phyloP scores from a whole-genome alignment of 208 protist species.

The Jaenimonas drosophilae region DNA sequence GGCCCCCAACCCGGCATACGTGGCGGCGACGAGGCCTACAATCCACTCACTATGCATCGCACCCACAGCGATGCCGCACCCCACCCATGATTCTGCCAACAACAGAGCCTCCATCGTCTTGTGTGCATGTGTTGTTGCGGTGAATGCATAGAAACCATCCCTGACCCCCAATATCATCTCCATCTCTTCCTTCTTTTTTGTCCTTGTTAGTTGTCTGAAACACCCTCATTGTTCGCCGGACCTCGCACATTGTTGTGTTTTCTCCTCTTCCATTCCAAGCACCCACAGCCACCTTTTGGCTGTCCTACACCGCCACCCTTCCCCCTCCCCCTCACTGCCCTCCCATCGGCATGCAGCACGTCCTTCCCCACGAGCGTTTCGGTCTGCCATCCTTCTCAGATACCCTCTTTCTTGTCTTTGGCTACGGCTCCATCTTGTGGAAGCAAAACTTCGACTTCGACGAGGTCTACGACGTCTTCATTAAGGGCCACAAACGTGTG shows the following conservation, averaged over 20 bases:
- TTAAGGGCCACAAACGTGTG: slow-evolving; percentile 56
- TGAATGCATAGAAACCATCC: not conserved
- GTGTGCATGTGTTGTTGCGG: not conserved
- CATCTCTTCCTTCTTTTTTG: slow-evolving; percentile 1
- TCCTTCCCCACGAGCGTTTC: slow-evolving; percentile 4
- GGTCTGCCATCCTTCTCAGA: slow-evolving; percentile 37
- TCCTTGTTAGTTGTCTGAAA: not conserved
- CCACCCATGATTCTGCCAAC: too few relatives aligned
- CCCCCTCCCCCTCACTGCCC: too few relatives aligned
- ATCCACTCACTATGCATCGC: too few relatives aligned
- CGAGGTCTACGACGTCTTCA: slow-evolving; percentile 41
- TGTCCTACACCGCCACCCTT: not conserved
- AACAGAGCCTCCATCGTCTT: too few relatives aligned
- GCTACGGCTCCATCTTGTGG: slow-evolving; percentile 81
- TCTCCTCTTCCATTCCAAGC: not conserved
- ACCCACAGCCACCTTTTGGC: not conserved
- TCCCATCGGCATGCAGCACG: too few relatives aligned
- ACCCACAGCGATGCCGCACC: too few relatives aligned
- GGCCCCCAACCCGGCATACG: too few relatives aligned
- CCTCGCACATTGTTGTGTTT: too few relatives aligned
- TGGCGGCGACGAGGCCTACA: too few relatives aligned
- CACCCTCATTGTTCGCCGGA: too few relatives aligned
- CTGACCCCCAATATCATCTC: not conserved
- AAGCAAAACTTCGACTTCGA: slow-evolving; percentile 80
- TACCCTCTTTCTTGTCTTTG: slow-evolving; percentile 58